Conservation (phyloP, 768 basidiomycete genomes). For the Boletus reticulatus region DNA sequence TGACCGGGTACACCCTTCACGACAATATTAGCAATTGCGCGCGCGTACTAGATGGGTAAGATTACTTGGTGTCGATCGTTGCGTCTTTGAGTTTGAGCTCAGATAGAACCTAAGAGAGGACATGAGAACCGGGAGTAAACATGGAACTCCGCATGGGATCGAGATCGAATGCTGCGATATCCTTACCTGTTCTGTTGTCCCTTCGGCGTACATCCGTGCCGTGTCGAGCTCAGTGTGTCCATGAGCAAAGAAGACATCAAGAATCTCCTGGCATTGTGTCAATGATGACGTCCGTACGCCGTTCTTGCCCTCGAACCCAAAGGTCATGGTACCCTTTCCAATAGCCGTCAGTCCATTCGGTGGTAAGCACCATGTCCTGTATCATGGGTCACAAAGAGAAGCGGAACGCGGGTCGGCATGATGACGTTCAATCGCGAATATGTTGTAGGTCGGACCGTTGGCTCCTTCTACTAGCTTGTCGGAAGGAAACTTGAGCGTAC, state of each 20-base stretch:
- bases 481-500: too few species aligned
- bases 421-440: background rate
- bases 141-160: background rate
- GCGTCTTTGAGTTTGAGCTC: conserved; percentile 40
- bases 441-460: background rate
- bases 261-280: conserved; percentile 41
- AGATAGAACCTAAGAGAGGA: conserved; percentile 33
- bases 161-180: background rate
- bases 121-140: background rate
- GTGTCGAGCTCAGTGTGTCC: conserved; percentile 51
- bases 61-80: conserved; percentile 49
- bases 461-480: too few species aligned
- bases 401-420: conserved; percentile 29
- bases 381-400: conserved; percentile 20
- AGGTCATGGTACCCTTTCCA: conserved; percentile 47
- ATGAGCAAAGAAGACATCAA: conserved; percentile 42
- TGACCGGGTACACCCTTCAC: conserved; percentile 39
- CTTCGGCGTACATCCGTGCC: conserved; percentile 47
- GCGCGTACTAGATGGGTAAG: background rate
- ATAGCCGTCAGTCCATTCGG: background rate
- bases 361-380: background rate
- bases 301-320: conserved; percentile 42
- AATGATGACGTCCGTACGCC: conserved; percentile 38
- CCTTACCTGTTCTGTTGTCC: conserved; percentile 53
- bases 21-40: conserved; percentile 1